phyloP scores from a whole-genome alignment of 2,329 filamentous ascomycete species.

The Harringtonia aguacate region DNA sequence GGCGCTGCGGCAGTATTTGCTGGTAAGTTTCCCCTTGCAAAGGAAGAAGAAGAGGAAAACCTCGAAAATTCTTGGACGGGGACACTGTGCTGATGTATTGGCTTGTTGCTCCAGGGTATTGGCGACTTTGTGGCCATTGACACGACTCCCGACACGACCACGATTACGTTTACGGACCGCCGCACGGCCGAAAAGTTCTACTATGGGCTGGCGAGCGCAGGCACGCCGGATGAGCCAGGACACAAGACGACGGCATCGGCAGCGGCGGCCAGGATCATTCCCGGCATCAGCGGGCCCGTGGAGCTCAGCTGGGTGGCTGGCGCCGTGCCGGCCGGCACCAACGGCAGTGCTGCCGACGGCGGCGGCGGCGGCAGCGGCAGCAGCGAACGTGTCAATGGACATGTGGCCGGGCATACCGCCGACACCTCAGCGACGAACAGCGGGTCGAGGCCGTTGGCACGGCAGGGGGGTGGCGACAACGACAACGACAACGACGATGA shows the following conservation, averaged over 20 bases:
- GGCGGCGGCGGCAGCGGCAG: background rate
- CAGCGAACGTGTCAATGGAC: too few species aligned
- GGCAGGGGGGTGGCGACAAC: background rate
- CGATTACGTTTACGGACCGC: slow-evolving; percentile 55
- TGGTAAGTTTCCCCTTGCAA: slow-evolving; percentile 52
- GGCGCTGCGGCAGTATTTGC: slow-evolving; percentile 57
- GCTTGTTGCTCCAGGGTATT: slow-evolving; percentile 34
- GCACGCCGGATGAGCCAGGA: background rate
- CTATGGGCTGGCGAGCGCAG: slow-evolving; percentile 31
- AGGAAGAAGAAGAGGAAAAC: background rate
- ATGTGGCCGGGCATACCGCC: background rate
- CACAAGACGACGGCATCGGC: slow-evolving; percentile 16
- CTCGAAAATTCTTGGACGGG: background rate
- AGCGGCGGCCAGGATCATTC: slow-evolving; percentile 37
- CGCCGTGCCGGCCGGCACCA: slow-evolving; percentile 5
- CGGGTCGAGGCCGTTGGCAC: background rate
- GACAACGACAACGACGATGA: background rate
- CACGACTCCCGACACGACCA: slow-evolving; percentile 32
- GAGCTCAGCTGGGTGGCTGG: slow-evolving; percentile 51
- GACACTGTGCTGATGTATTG: background rate
- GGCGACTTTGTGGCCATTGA: slow-evolving; percentile 53
- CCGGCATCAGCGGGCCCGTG: slow-evolving; percentile 50
- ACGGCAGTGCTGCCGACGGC: background rate
- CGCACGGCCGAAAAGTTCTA: slow-evolving; percentile 62
- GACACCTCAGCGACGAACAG: too few species aligned